Evolutionary conservation across 495 filamentous ascomycete species (phyloP).

Genomic region (Trichoderma erinaceum): DNA sequence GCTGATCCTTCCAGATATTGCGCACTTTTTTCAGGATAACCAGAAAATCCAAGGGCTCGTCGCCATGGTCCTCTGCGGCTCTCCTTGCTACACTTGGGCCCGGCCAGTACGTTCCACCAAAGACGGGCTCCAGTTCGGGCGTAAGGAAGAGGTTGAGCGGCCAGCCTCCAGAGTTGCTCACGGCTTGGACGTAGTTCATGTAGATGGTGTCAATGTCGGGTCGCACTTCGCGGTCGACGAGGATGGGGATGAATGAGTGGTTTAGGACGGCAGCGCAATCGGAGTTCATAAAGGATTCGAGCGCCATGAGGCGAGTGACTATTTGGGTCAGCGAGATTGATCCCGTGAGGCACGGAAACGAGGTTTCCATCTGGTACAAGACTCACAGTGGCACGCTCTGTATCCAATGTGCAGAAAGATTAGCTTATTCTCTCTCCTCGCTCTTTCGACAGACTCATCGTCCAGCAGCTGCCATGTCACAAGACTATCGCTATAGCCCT

Average conservation of each 20-base stretch:
- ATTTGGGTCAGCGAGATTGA: background rate
- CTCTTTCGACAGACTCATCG: slow-evolving; percentile 66
- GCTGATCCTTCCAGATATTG: slow-evolving; percentile 78
- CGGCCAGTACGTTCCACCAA: slow-evolving; percentile 96
- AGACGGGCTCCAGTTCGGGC: slow-evolving; percentile 85
- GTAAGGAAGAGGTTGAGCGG: slow-evolving; percentile 95
- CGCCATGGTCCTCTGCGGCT: slow-evolving; percentile 25
- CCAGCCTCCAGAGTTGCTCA: slow-evolving; percentile 90
- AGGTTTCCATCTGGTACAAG: background rate
- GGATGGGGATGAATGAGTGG: slow-evolving; percentile 81
- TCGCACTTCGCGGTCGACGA: slow-evolving; percentile 90
- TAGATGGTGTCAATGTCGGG: slow-evolving; percentile 95
- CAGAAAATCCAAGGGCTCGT: slow-evolving; percentile 64
- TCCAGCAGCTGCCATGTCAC: slow-evolving; percentile 94
- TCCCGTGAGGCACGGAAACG: slow-evolving; percentile 14
- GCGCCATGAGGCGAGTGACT: slow-evolving; percentile 93
- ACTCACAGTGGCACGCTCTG: slow-evolving; percentile 86
- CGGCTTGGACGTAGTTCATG: slow-evolving; percentile 96
- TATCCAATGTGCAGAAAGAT: slow-evolving; percentile 96
- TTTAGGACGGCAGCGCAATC: slow-evolving; percentile 81
- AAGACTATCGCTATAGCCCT: slow-evolving; percentile 72
- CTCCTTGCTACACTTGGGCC: slow-evolving; percentile 42
- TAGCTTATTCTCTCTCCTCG: slow-evolving; percentile 72
- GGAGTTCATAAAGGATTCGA: slow-evolving; percentile 82
- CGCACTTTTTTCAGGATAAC: slow-evolving; percentile 76